Evolutionary conservation across 768 basidiomycete species (phyloP).

Genomic region (Filobasidium wieringae): DNA sequence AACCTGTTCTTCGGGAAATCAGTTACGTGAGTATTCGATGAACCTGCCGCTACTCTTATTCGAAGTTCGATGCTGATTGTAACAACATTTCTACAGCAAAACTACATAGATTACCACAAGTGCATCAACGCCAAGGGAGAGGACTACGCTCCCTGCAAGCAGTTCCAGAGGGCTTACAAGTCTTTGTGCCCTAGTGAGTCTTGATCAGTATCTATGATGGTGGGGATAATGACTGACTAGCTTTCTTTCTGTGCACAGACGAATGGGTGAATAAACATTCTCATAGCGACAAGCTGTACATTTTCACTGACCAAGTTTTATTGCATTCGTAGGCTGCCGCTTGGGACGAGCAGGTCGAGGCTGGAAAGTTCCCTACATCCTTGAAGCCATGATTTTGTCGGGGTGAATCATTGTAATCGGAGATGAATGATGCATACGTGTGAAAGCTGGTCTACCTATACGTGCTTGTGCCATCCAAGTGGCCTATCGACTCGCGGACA

Average conservation of each 20-base stretch:
- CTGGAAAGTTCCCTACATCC: constrained; percentile 80
- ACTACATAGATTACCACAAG: constrained; percentile 98
- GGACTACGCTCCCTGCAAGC: constrained; percentile 95
- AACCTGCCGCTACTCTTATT: no score
- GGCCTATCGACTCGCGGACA: no score
- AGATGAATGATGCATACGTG: no score
- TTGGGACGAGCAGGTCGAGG: constrained; percentile 93
- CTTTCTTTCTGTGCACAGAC: no score
- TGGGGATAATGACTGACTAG: no score
- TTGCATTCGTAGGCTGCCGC: constrained; percentile 52
- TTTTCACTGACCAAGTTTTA: constrained; percentile 1
- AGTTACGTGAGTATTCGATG: background rate
- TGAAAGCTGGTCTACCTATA: no score
- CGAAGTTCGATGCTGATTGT: no score
- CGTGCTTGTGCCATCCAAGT: background rate
- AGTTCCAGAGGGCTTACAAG: constrained; percentile 91
- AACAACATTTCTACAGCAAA: constrained; percentile 51
- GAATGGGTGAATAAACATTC: constrained; percentile 60
- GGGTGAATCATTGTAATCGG: no score
- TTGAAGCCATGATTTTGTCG: constrained; percentile 64
- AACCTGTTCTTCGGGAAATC: background rate
- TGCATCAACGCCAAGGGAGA: constrained; percentile 95
- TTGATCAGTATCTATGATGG: no score
- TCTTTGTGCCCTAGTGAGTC: constrained; percentile 93
- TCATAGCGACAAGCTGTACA: background rate